These are phyloP conservation scores for Omphalea diandra DNA, from an alignment of 441 rosid genomes.

Conservation along the genomic window DNA sequence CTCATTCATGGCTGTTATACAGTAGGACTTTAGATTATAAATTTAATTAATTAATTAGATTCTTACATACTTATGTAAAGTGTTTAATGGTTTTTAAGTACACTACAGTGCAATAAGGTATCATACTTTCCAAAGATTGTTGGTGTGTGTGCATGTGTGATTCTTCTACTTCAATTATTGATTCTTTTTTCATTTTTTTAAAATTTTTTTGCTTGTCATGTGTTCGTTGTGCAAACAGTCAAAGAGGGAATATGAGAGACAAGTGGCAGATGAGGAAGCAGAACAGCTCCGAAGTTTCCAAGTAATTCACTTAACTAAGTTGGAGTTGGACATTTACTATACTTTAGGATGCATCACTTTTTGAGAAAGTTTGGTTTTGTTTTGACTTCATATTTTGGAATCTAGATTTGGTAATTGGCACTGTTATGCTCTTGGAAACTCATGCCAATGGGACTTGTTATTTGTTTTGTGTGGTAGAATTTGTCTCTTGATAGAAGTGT, in stretches of 20 bases:
- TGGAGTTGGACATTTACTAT: not conserved
- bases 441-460: too few species aligned
- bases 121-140: not conserved
- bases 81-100: constrained; percentile 1
- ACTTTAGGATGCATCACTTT: not conserved
- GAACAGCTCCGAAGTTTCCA: constrained; percentile 79
- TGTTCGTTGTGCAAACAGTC: constrained; percentile 47
- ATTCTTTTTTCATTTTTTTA: not conserved
- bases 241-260: constrained; percentile 68
- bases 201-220: not conserved
- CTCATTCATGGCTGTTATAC: not conserved
- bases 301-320: constrained; percentile 39
- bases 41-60: not conserved
- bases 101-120: not conserved
- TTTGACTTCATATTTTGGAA: not conserved
- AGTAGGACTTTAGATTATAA: constrained; percentile 1
- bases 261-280: constrained; percentile 74
- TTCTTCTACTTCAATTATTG: not conserved
- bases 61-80: not conserved
- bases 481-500: not conserved
- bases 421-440: too few species aligned
- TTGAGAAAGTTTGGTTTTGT: not conserved
- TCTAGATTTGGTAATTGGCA: not conserved
- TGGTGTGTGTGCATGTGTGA: not conserved
- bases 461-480: not conserved